Conservation (phyloP, 2,329 filamentous ascomycete genomes). For the Alternaria incomplexa region DNA sequence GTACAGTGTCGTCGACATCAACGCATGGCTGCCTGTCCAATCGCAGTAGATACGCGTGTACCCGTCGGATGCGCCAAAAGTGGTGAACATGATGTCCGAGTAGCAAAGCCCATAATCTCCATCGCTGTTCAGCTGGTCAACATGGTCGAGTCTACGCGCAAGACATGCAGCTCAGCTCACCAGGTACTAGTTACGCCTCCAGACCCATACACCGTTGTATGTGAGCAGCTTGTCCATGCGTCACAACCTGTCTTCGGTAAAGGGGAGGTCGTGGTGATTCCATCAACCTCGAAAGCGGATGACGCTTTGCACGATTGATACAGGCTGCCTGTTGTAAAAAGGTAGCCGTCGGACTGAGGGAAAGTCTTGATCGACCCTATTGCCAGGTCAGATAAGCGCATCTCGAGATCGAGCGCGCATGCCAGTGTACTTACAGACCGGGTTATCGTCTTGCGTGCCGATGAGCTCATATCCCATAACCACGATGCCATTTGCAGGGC, state of each 20-base stretch:
- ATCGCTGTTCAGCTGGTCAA: background rate
- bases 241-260: background rate
- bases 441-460: background rate
- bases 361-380: background rate
- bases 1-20: background rate
- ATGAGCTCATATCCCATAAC: background rate
- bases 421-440: background rate
- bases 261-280: background rate
- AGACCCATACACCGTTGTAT: background rate
- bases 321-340: background rate
- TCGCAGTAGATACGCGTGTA: slow-evolving; percentile 6
- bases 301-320: slow-evolving; percentile 1
- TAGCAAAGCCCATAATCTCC: background rate
- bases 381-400: background rate
- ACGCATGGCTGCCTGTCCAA: background rate
- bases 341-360: background rate
- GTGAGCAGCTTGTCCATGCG: slow-evolving; percentile 4
- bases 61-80: background rate
- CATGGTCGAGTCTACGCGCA: background rate
- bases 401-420: background rate
- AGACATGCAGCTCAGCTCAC: background rate
- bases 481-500: background rate
- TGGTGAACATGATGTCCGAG: background rate
- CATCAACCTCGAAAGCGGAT: background rate
- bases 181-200: slow-evolving; percentile 1